Conservation (phyloP, 306 rosid genomes). For the Argentina anserina region DNA sequence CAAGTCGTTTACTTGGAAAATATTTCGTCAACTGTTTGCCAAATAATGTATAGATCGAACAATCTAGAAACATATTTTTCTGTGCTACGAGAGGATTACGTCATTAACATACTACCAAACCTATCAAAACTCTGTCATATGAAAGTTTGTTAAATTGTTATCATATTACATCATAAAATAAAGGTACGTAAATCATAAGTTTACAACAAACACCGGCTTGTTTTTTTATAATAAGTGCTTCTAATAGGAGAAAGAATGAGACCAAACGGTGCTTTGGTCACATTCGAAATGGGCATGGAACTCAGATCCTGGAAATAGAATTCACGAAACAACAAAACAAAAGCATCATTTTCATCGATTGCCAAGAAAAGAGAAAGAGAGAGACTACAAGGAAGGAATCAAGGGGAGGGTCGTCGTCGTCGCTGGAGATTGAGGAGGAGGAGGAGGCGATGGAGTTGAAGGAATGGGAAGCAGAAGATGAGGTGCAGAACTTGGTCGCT, state of each 20-base stretch:
- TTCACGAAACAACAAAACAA: not conserved
- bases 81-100: too few species aligned
- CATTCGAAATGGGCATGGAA: not conserved
- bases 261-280: not conserved
- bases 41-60: too few species aligned
- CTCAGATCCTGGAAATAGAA: not conserved
- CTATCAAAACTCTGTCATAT: too few species aligned
- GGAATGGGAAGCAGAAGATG: slow-evolving; percentile 69
- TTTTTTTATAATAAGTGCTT: not conserved
- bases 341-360: not conserved
- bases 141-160: too few species aligned
- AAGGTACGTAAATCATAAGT: too few species aligned
- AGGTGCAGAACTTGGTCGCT: slow-evolving; percentile 50
- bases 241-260: not conserved
- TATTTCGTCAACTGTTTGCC: too few species aligned
- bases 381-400: not conserved
- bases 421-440: too few species aligned
- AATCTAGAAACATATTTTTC: too few species aligned
- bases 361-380: not conserved
- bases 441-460: slow-evolving; percentile 22
- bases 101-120: too few species aligned
- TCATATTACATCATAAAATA: too few species aligned
- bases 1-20: too few species aligned
- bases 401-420: slow-evolving; percentile 23
- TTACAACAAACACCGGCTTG: not conserved